Base-by-base conservation (phyloP, 495 filamentous ascomycete species). In the Annulohypoxylon moriforme region DNA sequence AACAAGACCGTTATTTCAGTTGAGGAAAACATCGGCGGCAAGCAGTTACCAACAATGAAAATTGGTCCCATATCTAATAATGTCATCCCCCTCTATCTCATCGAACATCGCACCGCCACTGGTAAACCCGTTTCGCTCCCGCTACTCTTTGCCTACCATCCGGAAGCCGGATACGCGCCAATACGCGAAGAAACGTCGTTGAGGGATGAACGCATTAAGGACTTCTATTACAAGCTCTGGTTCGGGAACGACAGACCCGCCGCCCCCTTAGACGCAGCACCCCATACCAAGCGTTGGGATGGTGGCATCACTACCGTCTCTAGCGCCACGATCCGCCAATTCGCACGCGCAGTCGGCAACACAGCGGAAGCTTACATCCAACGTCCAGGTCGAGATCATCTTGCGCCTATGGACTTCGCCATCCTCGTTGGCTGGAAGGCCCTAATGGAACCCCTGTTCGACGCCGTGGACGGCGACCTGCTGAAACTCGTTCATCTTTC, bases 401-500 rank as follows among this genome's bases (percentile, higher is more conserved):
- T 86, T 62, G 93, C 93, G 38, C 93, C 93, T 50, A 96, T 96
- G 93, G 93, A 96, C 76, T 96, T 95, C 69, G 93, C 93, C 46
- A 96, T 96, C 67, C 93, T 96, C 31, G 91, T 93, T 27, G 93
- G 93, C 56, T 96, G 93, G 93, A 94, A 96, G 79, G 93, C 93
- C 29, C 94, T 96, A 76, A 95, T 91, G 56, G 94, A 94, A 81
- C 93, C 93, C 2, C 93, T 96, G 75, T 96, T 96, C 83, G 91
- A 93, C 59, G 87, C 90, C 46, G 93, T 96, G 63, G 93, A 96
- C 73, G 93, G 93, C 44, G 93, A 96, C 78, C 81, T 96, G 22
- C 82, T 96, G 42, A 93, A 90, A 76, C 86, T 96, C 49, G 92
- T 96, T 18, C 93, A 96, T 80, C 78, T 96, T 44, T 94, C 92